Conservation (phyloP, 2,329 filamentous ascomycete genomes). For the Emmonsiellopsis sp. region DNA sequence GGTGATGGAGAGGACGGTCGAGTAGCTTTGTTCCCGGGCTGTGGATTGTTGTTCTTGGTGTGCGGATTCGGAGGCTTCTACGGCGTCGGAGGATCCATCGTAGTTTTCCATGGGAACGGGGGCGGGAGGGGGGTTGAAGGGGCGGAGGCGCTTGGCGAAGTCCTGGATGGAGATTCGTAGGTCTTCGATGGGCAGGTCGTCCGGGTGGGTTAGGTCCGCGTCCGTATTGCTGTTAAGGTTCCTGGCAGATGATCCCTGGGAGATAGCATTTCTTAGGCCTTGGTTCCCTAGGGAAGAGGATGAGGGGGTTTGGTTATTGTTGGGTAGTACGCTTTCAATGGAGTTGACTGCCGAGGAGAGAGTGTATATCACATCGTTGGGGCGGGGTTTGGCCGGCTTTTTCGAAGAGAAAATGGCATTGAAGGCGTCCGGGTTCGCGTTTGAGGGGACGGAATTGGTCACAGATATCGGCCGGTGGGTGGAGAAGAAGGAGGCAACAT, state of each 20-base stretch:
- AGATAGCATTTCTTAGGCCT: slow-evolving; percentile 22
- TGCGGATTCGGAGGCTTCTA: slow-evolving; percentile 18
- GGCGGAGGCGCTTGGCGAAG: slow-evolving; percentile 61
- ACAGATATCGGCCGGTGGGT: slow-evolving; percentile 90
- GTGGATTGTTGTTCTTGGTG: slow-evolving; percentile 8
- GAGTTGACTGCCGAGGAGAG: slow-evolving; percentile 41
- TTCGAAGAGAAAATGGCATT: slow-evolving; percentile 69
- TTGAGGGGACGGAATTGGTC: slow-evolving; percentile 66
- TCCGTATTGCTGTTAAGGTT: slow-evolving; percentile 18
- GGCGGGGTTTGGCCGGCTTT: slow-evolving; percentile 35
- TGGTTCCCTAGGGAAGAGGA: slow-evolving; percentile 25
- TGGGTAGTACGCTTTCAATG: slow-evolving; percentile 31
- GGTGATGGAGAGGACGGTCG: slow-evolving; percentile 42
- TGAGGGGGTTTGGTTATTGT: slow-evolving; percentile 27
- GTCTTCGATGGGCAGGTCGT: slow-evolving; percentile 45
- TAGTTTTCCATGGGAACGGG: slow-evolving; percentile 51
- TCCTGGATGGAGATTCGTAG: slow-evolving; percentile 59
- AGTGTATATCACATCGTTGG: slow-evolving; percentile 55
- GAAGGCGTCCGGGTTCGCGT: slow-evolving; percentile 65
- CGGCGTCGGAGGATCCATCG: slow-evolving; percentile 10
- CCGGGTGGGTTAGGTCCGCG: slow-evolving; percentile 27
- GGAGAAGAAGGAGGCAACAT: slow-evolving; percentile 88
- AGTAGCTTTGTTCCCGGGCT: slow-evolving; percentile 35
- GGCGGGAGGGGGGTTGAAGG: slow-evolving; percentile 76
- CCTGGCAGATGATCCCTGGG: slow-evolving; percentile 14